Conservation (phyloP, 2,329 filamentous ascomycete species). For the Sordariomycetes sp. region DNA sequence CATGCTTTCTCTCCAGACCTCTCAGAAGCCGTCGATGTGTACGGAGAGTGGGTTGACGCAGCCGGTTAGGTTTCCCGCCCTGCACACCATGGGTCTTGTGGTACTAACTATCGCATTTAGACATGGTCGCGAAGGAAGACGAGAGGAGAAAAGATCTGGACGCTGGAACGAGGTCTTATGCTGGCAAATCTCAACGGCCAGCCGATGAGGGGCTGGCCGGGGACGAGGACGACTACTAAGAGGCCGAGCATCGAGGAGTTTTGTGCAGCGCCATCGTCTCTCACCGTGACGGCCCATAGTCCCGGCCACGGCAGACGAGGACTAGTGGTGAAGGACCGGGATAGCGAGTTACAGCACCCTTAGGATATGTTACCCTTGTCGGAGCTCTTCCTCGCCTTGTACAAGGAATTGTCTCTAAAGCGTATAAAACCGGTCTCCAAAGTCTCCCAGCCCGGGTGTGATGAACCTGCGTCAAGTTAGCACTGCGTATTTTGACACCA, state of each 20-base stretch:
- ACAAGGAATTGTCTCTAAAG: slow-evolving; percentile 26
- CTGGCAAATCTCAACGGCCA: not conserved
- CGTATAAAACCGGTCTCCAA: slow-evolving; percentile 93
- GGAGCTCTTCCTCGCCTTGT: not conserved
- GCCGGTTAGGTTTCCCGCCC: slow-evolving; percentile 31
- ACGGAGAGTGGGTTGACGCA: slow-evolving; percentile 96
- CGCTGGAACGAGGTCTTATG: not conserved
- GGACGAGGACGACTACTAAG: not conserved
- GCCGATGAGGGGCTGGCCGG: not conserved
- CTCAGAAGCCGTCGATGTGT: slow-evolving; percentile 86
- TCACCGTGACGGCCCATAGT: not conserved
- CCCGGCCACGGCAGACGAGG: no score
- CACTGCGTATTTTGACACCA: slow-evolving; percentile 5
- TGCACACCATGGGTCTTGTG: slow-evolving; percentile 1
- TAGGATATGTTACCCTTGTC: not conserved
- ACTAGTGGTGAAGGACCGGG: not conserved
- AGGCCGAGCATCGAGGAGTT: not conserved
- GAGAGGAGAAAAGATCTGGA: slow-evolving; percentile 7
- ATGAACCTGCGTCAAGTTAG: slow-evolving; percentile 66
- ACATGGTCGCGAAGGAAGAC: slow-evolving; percentile 39
- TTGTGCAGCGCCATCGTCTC: not conserved
- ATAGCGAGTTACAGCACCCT: not conserved
- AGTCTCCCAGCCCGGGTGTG: slow-evolving; percentile 85
- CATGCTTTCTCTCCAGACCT: slow-evolving; percentile 47
- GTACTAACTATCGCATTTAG: slow-evolving; percentile 16